phyloP scores from a whole-genome alignment of 768 basidiomycete genomes.

The Strobilomyces echinocephalus region DNA sequence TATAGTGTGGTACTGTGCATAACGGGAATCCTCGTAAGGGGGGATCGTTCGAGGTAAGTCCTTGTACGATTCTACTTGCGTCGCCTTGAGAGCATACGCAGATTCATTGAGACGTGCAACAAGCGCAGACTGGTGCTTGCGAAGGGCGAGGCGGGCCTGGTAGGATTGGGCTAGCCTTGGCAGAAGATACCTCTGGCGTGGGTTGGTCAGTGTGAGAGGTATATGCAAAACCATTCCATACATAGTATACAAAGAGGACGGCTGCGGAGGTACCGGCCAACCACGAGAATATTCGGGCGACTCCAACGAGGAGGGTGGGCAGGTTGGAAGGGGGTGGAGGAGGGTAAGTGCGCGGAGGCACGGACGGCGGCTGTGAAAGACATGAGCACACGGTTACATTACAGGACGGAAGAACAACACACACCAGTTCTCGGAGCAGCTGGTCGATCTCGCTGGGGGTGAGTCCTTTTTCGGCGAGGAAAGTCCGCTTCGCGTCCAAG shows the following conservation, averaged over 20 bases:
- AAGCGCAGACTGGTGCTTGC: conserved; percentile 54
- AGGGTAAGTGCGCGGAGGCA: conserved; percentile 75
- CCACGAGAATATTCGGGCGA: conserved; percentile 60
- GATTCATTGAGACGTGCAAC: conserved; percentile 52
- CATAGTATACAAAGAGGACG: conserved; percentile 61
- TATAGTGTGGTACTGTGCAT: conserved; percentile 43
- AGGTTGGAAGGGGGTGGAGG: conserved; percentile 64
- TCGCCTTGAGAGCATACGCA: conserved; percentile 48
- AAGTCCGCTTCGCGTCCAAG: conserved; percentile 49
- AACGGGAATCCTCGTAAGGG: conserved; percentile 44
- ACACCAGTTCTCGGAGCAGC: conserved; percentile 54
- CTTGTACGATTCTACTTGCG: conserved; percentile 51
- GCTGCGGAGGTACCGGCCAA: conserved; percentile 57
- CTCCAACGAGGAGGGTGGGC: conserved; percentile 59
- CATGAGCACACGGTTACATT: conserved; percentile 3
- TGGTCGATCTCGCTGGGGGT: conserved; percentile 53
- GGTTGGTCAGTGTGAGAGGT: conserved; percentile 5
- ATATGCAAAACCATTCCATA: conserved; percentile 30
- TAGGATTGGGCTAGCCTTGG: conserved; percentile 59
- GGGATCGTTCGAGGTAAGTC: conserved; percentile 53
- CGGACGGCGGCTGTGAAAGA: conserved; percentile 34
- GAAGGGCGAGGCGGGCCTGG: conserved; percentile 58
- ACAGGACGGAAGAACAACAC: conserved; percentile 14
- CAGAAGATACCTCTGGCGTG: conserved; percentile 58
- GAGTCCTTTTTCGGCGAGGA: conserved; percentile 69